Evolutionary conservation across 1,284 basidiomycete genomes (phyloP).

Genomic region (Trichosporon faecale): DNA sequence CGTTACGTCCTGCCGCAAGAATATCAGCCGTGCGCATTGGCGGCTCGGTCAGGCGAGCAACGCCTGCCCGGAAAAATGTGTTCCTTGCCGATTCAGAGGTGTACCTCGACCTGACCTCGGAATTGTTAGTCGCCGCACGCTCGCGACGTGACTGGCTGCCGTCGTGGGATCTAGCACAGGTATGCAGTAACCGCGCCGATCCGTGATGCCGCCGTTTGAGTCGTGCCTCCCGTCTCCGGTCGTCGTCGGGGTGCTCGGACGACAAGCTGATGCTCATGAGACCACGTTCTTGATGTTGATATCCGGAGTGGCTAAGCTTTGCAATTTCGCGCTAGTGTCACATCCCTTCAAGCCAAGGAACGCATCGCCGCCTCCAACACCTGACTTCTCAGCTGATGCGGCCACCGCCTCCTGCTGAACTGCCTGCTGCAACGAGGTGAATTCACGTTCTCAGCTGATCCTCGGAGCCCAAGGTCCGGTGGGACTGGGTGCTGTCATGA

Average conservation of each 20-base stretch:
- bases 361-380: background rate
- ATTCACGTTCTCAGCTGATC: background rate
- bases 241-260: background rate
- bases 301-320: background rate
- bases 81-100: background rate
- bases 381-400: background rate
- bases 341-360: background rate
- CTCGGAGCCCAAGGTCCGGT: background rate
- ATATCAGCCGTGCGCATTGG: background rate
- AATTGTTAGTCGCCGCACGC: background rate
- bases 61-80: background rate
- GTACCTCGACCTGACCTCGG: background rate
- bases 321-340: background rate
- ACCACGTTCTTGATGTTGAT: background rate
- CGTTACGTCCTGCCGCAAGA: background rate
- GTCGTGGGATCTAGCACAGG: background rate
- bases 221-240: no score
- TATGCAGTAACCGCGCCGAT: background rate
- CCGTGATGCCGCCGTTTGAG: background rate
- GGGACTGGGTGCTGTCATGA: background rate
- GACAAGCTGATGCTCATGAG: background rate
- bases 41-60: background rate
- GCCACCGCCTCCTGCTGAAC: background rate
- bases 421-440: background rate
- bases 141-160: background rate